phyloP scores from a whole-genome alignment of 129 eudicot genomes.

The Dittrichia graveolens region DNA sequence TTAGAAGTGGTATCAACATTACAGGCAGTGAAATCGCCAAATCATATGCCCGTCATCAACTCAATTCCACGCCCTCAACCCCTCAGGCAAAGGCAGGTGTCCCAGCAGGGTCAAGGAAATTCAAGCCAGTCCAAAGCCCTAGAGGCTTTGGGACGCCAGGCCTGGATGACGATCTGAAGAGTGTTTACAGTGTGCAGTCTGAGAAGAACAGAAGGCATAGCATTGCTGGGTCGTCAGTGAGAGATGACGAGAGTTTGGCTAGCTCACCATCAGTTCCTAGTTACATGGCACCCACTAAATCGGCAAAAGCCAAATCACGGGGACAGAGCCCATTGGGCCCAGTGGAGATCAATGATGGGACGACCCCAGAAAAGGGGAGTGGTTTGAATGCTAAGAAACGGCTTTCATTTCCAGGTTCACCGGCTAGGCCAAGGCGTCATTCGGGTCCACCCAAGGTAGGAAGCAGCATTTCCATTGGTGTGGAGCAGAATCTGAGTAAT shows the following conservation, averaged over 20 bases:
- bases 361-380: constrained; percentile 51
- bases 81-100: constrained; percentile 44
- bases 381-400: constrained; percentile 41
- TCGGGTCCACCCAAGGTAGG: constrained; percentile 49
- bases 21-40: constrained; percentile 72
- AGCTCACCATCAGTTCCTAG: constrained; percentile 83
- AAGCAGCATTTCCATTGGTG: constrained; percentile 33
- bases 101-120: constrained; percentile 38
- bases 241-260: constrained; percentile 88
- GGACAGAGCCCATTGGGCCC: constrained; percentile 57
- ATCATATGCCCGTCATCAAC: constrained; percentile 79
- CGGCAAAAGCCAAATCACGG: constrained; percentile 77
- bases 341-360: constrained; percentile 54
- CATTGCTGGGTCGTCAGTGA: constrained; percentile 73
- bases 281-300: constrained; percentile 85
- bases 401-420: constrained; percentile 46
- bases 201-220: constrained; percentile 83
- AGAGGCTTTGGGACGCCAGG: constrained; percentile 39
- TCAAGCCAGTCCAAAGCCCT: constrained; percentile 60
- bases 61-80: constrained; percentile 62
- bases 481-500: constrained; percentile 26
- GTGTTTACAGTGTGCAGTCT: constrained; percentile 69
- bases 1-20: constrained; percentile 38
- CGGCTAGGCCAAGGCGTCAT: constrained; percentile 50
- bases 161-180: constrained; percentile 69